Conservation (phyloP, 2,329 filamentous ascomycete genomes). For the Teratosphaeria destructans region DNA sequence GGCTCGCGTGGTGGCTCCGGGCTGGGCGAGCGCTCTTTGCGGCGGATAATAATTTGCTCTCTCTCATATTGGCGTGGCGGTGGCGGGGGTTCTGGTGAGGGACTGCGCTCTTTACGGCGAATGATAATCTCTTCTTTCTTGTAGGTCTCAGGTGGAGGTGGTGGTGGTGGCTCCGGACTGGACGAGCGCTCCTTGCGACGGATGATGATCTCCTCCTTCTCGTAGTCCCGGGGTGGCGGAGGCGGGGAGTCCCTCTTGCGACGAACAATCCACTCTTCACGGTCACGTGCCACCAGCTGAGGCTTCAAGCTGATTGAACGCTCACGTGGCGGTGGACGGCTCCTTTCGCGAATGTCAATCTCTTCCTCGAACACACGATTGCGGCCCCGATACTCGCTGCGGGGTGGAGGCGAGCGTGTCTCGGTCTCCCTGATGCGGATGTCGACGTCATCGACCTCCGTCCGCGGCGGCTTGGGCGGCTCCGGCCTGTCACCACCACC, state of each 20-base stretch:
- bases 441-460: constrained; percentile 21
- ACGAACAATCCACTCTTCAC: constrained; percentile 28
- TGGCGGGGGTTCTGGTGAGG: constrained; percentile 25
- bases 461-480: constrained; percentile 15
- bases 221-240: constrained; percentile 24
- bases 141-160: constrained; percentile 40
- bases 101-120: constrained; percentile 31
- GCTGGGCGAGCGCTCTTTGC: constrained; percentile 28
- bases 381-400: constrained; percentile 9
- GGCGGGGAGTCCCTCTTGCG: constrained; percentile 25
- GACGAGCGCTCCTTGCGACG: constrained; percentile 31
- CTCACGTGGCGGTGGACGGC: constrained; percentile 16
- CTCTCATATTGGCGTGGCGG: constrained; percentile 23
- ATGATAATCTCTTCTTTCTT: constrained; percentile 37
- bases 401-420: constrained; percentile 15
- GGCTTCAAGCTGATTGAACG: constrained; percentile 20
- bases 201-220: constrained; percentile 37
- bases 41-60: constrained; percentile 38
- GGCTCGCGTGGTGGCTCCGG: constrained; percentile 39
- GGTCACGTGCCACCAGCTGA: constrained; percentile 26
- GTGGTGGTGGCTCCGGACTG: constrained; percentile 27
- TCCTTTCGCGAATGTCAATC: constrained; percentile 28
- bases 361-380: constrained; percentile 10
- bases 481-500: constrained; percentile 22
- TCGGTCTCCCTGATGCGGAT: constrained; percentile 27